phyloP scores from a whole-genome alignment of 2,329 filamentous ascomycete species.

The Aspergillus arachidicola region DNA sequence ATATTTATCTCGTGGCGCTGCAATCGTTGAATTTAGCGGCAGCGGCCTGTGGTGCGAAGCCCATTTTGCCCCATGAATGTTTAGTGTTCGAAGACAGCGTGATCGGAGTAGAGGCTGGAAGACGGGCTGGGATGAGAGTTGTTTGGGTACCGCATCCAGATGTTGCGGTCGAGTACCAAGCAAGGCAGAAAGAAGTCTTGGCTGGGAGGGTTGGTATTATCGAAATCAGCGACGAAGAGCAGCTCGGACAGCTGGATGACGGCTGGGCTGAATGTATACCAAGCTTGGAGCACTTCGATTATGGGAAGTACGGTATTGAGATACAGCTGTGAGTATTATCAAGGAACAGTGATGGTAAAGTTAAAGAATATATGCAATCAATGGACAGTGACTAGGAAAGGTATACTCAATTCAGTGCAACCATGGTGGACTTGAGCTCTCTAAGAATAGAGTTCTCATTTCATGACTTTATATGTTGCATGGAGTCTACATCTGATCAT shows the following conservation, averaged over 20 bases:
- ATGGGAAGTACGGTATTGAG: slow-evolving; percentile 40
- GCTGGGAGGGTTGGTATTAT: slow-evolving; percentile 29
- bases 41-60: background rate
- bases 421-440: too few species aligned
- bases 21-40: slow-evolving; percentile 17
- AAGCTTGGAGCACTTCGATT: slow-evolving; percentile 43
- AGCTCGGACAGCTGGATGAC: slow-evolving; percentile 40
- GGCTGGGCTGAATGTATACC: slow-evolving; percentile 41
- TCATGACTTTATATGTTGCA: too few species aligned
- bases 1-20: slow-evolving; percentile 30
- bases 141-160: slow-evolving; percentile 37
- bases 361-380: too few species aligned
- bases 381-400: too few species aligned
- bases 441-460: too few species aligned
- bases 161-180: slow-evolving; percentile 38
- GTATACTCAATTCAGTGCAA: too few species aligned
- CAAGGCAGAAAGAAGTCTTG: slow-evolving; percentile 19
- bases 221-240: slow-evolving; percentile 42
- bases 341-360: too few species aligned
- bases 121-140: slow-evolving; percentile 38
- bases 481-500: too few species aligned
- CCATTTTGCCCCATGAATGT: slow-evolving; percentile 32
- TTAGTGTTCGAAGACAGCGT: slow-evolving; percentile 40
- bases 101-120: slow-evolving; percentile 34
- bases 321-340: too few species aligned